phyloP scores from a whole-genome alignment of 2,329 filamentous ascomycete genomes.

The Calonectria fujianensis region DNA sequence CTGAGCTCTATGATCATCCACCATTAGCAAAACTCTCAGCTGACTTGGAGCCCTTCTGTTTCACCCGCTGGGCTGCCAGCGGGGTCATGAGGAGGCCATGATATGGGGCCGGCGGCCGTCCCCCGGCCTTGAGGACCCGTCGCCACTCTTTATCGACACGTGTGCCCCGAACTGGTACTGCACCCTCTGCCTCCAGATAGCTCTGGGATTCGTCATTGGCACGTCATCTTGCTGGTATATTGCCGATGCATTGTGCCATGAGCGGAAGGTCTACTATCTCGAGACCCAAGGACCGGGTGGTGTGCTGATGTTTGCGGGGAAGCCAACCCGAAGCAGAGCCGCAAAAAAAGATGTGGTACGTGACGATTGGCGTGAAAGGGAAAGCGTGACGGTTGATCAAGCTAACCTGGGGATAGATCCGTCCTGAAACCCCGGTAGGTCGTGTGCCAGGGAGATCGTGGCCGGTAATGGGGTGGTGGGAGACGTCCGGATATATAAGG shows the following conservation, averaged over 20 bases:
- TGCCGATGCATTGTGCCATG: constrained; percentile 38
- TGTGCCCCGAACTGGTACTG: constrained; percentile 47
- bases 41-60: constrained; percentile 40
- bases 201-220: constrained; percentile 47
- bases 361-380: constrained; percentile 52
- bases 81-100: constrained; percentile 44
- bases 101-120: constrained; percentile 39
- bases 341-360: constrained; percentile 54
- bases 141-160: constrained; percentile 44
- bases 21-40: constrained; percentile 32
- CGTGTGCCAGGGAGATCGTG: constrained; percentile 33
- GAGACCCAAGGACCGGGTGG: constrained; percentile 41
- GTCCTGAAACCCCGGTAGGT: constrained; percentile 36
- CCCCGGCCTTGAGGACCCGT: constrained; percentile 33
- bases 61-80: constrained; percentile 41
- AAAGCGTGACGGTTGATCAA: constrained; percentile 44
- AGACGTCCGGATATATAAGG: constrained; percentile 32
- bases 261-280: constrained; percentile 38
- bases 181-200: constrained; percentile 41
- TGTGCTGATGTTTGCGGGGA: constrained; percentile 43
- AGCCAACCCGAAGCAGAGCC: constrained; percentile 49
- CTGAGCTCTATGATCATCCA: constrained; percentile 51
- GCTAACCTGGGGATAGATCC: constrained; percentile 37
- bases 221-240: constrained; percentile 40
- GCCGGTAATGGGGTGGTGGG: constrained; percentile 12